Evolutionary conservation across 306 rosid species (phyloP).

Genomic region (Casuarina equisetifolia): DNA sequence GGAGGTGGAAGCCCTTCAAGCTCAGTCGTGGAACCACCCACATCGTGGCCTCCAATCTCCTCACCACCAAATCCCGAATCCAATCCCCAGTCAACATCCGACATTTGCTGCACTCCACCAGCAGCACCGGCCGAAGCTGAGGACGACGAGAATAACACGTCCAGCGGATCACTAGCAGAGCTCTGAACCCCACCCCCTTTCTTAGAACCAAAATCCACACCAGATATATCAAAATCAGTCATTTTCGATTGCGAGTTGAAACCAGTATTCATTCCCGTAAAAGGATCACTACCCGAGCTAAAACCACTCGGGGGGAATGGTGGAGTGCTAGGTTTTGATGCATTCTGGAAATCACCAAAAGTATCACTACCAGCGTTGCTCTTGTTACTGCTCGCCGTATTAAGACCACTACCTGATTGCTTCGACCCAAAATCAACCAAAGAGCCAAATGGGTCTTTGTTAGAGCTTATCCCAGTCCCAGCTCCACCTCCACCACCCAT

Average conservation of each 20-base stretch:
- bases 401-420: constrained; percentile 47
- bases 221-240: constrained; percentile 43
- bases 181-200: constrained; percentile 46
- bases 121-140: constrained; percentile 40
- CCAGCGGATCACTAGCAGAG: constrained; percentile 66
- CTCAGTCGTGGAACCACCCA: constrained; percentile 78
- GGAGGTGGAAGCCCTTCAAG: constrained; percentile 98
- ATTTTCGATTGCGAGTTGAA: constrained; percentile 32
- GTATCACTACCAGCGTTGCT: constrained; percentile 35
- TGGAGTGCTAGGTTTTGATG: constrained; percentile 50
- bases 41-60: constrained; percentile 54
- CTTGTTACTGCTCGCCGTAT: constrained; percentile 48
- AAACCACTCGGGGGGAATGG: constrained; percentile 41
- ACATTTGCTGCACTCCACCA: constrained; percentile 38
- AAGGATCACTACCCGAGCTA: constrained; percentile 33
- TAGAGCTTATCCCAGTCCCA: constrained; percentile 48
- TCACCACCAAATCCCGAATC: constrained; percentile 67
- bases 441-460: constrained; percentile 82
- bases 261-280: constrained; percentile 37
- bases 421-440: constrained; percentile 74
- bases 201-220: constrained; percentile 26
- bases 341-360: constrained; percentile 87
- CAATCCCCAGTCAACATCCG: constrained; percentile 77
- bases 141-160: constrained; percentile 64
- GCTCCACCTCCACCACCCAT: constrained; percentile 37